Evolutionary conservation across 2,329 filamentous ascomycete species (phyloP).

Genomic region (Penicillium frequentans): DNA sequence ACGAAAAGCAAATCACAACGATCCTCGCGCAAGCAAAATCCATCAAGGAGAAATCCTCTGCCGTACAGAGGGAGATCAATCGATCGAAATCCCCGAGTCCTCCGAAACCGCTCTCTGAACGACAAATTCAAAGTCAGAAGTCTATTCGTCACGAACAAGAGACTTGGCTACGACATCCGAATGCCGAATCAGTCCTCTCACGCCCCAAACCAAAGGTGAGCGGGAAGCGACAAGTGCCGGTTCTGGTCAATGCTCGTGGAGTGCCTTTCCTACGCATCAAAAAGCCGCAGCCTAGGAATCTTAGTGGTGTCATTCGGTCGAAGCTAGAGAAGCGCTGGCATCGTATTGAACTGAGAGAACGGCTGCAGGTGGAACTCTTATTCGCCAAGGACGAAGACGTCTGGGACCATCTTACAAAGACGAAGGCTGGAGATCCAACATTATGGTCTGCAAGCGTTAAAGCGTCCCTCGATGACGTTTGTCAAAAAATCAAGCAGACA

Average conservation of each 20-base stretch:
- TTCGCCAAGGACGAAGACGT: constrained; percentile 42
- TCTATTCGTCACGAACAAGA: constrained; percentile 25
- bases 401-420: constrained; percentile 39
- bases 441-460: constrained; percentile 27
- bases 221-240: constrained; percentile 42
- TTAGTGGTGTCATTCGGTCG: constrained; percentile 38
- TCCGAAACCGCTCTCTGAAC: constrained; percentile 23
- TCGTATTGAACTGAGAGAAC: constrained; percentile 33
- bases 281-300: constrained; percentile 43
- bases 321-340: constrained; percentile 38
- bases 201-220: constrained; percentile 35
- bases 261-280: constrained; percentile 46
- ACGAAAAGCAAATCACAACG: constrained; percentile 23
- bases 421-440: constrained; percentile 9
- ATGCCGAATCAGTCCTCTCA: constrained; percentile 34
- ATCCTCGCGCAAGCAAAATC: constrained; percentile 28
- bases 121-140: constrained; percentile 26
- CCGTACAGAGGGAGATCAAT: constrained; percentile 19
- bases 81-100: constrained; percentile 15
- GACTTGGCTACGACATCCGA: constrained; percentile 34
- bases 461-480: constrained; percentile 21
- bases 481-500: constrained; percentile 21
- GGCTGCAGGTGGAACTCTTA: constrained; percentile 29
- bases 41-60: constrained; percentile 22
- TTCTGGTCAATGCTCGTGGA: constrained; percentile 43